Base-by-base conservation (phyloP, 2,329 filamentous ascomycete species). In the Neonectria sp. region DNA sequence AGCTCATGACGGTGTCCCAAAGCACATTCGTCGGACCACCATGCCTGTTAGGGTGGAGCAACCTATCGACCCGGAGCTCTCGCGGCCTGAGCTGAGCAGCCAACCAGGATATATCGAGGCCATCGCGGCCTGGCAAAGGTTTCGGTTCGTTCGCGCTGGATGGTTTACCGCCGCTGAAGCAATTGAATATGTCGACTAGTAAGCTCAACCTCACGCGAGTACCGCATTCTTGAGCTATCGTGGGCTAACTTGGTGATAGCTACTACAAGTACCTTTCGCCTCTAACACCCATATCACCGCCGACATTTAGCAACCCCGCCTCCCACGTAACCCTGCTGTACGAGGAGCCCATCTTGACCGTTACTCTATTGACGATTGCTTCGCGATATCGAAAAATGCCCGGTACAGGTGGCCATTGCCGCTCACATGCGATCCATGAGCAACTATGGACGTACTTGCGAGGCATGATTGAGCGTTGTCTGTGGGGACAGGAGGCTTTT, bases 401-500 rank as follows among this genome's bases (percentile, higher is more conserved):
- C 24, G 94, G 94, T 1, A 91, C 95, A 0, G 95, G 94, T 3
- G 92, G 93, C 1, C 87, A 91, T 68, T 97, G 94, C 55, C 91
- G 96, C 57, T 94, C 95, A 0, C 94, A 96, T 75, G 92, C 94
- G 55, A 97, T 99, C 61, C 96, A 98, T 73, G 94, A 98, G 75
- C 95, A 97, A 79, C 88, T 98, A 6, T 99, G 96, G 96, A 93
- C 91, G 33, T 97, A 98, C 77, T 88, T 98, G 33, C 92, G 95
- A 58, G 93, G 94, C 65, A 98, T 98, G 93, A 96, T 98, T 71
- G 94, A 97, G 80, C 90, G 95, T 37, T 93, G 97, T 72, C 91
- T 98, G 43, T 98, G 95, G 93, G 96, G 95, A 9, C 95, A 98
- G 78, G 95, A 98, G 80, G 94, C 97, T 59, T 98, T 98, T 76